Conservation (phyloP, 148 eudicot species). For the Chenopodium quinoa region DNA sequence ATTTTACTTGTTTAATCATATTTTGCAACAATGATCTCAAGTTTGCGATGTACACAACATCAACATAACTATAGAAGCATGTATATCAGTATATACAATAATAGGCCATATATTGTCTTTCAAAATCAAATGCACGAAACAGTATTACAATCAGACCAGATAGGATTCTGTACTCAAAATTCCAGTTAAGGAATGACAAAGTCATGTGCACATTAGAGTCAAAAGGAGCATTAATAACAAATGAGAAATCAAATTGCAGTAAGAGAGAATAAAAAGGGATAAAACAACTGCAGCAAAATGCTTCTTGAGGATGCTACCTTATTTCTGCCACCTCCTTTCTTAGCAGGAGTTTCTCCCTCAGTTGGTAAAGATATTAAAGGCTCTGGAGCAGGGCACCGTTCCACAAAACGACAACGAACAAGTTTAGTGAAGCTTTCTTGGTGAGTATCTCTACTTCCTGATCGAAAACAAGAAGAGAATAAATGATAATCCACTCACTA, state of each 20-base stretch:
- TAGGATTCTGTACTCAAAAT: neutral
- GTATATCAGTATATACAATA: neutral
- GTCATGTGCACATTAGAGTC: neutral
- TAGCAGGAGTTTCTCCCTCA: conserved; percentile 42
- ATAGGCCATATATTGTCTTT: neutral
- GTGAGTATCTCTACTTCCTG: conserved; percentile 46
- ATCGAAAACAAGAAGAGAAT: neutral
- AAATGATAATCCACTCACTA: conserved; percentile 2
- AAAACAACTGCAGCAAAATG: neutral
- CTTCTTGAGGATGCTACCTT: conserved; percentile 42
- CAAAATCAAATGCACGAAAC: neutral
- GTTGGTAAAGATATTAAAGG: conserved; percentile 51
- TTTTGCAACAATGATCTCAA: neutral
- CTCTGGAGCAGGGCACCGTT: conserved; percentile 78
- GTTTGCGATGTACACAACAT: neutral
- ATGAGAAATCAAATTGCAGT: neutral
- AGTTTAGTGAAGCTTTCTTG: conserved; percentile 58
- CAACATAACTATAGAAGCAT: neutral
- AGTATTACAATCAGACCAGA: neutral
- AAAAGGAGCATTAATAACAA: neutral
- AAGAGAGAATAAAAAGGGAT: neutral
- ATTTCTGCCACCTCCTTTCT: conserved; percentile 49
- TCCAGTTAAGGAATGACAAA: neutral
- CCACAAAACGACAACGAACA: conserved; percentile 55
- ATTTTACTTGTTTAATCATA: neutral